phyloP scores from a whole-genome alignment of 495 filamentous ascomycete genomes.

The Podospora comata region DNA sequence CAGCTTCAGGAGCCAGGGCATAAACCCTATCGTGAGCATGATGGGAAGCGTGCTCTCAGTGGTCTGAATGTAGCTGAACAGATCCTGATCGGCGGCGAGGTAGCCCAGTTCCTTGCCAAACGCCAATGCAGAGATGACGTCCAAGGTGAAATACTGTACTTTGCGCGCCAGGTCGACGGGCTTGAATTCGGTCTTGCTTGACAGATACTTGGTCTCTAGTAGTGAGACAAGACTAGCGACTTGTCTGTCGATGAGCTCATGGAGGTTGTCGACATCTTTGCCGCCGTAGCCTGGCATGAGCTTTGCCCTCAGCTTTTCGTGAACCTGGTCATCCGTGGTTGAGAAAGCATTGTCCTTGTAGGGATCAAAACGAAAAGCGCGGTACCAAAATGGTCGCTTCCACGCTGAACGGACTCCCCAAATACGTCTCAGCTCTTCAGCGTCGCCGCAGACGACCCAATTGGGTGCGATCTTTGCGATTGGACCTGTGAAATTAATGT shows the following conservation, averaged over 20 bases:
- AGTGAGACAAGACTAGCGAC: slow-evolving; percentile 40
- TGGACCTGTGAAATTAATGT: background rate
- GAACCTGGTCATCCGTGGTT: background rate
- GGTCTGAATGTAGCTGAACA: slow-evolving; percentile 39
- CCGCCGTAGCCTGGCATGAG: slow-evolving; percentile 12
- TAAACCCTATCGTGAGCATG: slow-evolving; percentile 11
- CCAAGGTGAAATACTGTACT: slow-evolving; percentile 54
- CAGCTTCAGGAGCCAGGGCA: slow-evolving; percentile 1
- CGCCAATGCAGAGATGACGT: slow-evolving; percentile 62
- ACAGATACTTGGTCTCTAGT: slow-evolving; percentile 47
- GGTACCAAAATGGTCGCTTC: background rate
- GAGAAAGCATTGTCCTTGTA: background rate
- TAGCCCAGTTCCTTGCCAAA: slow-evolving; percentile 63
- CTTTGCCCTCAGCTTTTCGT: background rate
- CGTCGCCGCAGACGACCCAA: background rate
- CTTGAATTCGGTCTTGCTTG: slow-evolving; percentile 40
- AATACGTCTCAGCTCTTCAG: background rate
- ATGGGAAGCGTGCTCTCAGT: slow-evolving; percentile 23
- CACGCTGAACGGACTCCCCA: background rate
- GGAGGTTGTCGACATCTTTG: slow-evolving; percentile 15
- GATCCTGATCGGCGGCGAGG: slow-evolving; percentile 54
- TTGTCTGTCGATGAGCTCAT: slow-evolving; percentile 26
- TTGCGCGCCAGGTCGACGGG: slow-evolving; percentile 51
- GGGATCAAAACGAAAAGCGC: background rate
- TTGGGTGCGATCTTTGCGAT: background rate